phyloP scores from a whole-genome alignment of 129 eudicot genomes.

The Apium graveolens region DNA sequence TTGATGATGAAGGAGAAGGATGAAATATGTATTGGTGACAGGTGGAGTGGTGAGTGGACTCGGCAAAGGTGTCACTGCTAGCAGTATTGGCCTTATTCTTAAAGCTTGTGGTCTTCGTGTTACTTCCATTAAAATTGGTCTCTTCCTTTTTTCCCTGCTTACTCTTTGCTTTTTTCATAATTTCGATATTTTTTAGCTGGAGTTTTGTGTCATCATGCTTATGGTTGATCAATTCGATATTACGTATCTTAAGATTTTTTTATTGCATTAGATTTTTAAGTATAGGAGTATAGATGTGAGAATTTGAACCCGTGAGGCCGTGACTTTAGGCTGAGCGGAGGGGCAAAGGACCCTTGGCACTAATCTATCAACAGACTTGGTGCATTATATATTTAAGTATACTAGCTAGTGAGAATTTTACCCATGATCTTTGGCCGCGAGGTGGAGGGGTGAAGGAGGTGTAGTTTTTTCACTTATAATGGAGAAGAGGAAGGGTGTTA shows the following conservation, averaged over 20 bases:
- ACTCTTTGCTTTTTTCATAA: not conserved
- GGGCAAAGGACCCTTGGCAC: not conserved
- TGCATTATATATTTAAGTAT: not conserved
- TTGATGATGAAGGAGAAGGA: slow-evolving; percentile 18
- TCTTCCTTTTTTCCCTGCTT: not conserved
- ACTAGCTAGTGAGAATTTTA: not conserved
- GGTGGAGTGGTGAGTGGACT: slow-evolving; percentile 91
- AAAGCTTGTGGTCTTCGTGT: slow-evolving; percentile 78
- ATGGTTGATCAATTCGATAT: not conserved
- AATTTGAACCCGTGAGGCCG: not conserved
- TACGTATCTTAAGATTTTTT: too few relatives aligned
- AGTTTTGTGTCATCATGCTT: not conserved
- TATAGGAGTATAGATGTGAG: not conserved
- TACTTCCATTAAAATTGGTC: slow-evolving; percentile 81
- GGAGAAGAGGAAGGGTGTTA: not conserved
- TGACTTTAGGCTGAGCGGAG: not conserved
- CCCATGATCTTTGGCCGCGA: not conserved
- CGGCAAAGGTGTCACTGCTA: slow-evolving; percentile 93
- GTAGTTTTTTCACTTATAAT: not conserved
- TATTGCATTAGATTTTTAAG: not conserved
- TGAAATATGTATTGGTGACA: slow-evolving; percentile 79
- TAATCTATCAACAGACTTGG: not conserved
- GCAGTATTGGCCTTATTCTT: slow-evolving; percentile 88
- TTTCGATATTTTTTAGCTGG: not conserved
- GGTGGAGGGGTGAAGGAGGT: not conserved